phyloP scores from a whole-genome alignment of 1,139 yeast species.

The Zygosaccharomyces sapae region DNA sequence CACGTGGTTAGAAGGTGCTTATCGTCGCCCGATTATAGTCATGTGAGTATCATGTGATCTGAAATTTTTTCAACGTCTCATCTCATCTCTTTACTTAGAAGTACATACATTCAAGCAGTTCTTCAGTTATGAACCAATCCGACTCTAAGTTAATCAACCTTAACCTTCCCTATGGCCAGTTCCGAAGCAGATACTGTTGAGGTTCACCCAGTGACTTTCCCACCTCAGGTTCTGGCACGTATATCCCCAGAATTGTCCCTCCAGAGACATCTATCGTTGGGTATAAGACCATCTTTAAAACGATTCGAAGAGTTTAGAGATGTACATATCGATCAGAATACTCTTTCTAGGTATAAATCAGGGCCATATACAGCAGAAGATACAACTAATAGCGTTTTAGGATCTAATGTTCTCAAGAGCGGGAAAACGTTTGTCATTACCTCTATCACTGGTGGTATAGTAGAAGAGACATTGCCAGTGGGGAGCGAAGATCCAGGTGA shows the following conservation, averaged over 20 bases:
- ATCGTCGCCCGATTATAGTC: no score
- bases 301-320: constrained; percentile 68
- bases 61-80: constrained; percentile 3
- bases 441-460: constrained; percentile 66
- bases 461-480: constrained; percentile 47
- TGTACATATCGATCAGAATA: constrained; percentile 44
- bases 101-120: neutral
- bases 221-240: constrained; percentile 78
- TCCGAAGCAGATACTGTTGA: constrained; percentile 21
- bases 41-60: neutral
- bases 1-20: no score
- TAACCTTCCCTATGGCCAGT: constrained; percentile 7
- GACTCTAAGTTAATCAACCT: no score
- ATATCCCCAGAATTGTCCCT: constrained; percentile 82
- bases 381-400: constrained; percentile 44
- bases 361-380: constrained; percentile 18
- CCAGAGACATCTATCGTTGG: constrained; percentile 69
- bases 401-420: constrained; percentile 65
- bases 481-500: constrained; percentile 37
- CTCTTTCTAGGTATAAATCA: constrained; percentile 40
- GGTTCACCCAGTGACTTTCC: constrained; percentile 43
- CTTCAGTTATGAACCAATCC: no score
- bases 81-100: neutral
- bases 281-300: constrained; percentile 70
- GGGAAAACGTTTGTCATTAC: constrained; percentile 76